Evolutionary conservation across 352 stramenopile species (phyloP), one percentile per base, ranked within the genome.

Genomic region (Phytophthora pinifolia): DNA sequence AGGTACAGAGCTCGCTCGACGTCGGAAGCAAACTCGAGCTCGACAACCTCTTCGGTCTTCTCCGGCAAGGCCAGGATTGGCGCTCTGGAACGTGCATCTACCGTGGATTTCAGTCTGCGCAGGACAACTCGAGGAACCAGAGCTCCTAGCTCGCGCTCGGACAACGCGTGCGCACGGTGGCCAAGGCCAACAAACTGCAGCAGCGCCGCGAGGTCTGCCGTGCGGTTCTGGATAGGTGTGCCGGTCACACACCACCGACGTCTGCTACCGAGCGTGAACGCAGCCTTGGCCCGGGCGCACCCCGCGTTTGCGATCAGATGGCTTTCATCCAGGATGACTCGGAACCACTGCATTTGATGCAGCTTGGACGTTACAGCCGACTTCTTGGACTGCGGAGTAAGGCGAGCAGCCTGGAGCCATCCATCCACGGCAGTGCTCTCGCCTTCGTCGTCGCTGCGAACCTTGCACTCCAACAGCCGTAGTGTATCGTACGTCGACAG

Each of bases 141-240:
- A 15, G 82, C 74, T 27, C 86, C 65, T 33, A 97, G 71, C 29
- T 95, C 79, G 0, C 57, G 43, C 33, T 89, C 76, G 12, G 75
- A 72, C 22, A 76, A 68, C 53, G 82, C 64, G 25, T 88, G 83
- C 2, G 78, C 59, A 29, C 53, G 66, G n/a, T 56, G 54, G n/a
- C 62, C 66, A 33, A 96, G 64, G 1, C 79, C 80, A 17, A 97
- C 46, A 63, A 98, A 98, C 17, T 75, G 73, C 41, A 98, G 70
- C 2, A 98, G 69, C n/a, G 86, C 82, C 29, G 79, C 74, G 27
- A 97, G 65, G 57, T 98, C 89, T 39, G 88, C 79, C 13, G 79
- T 72, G 44, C 79, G 83, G 63, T 97, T 97, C 36, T 96, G 78
- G 42, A 97, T 91, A 1, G 89, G 88, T 13, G 89, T 98, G 9